Evolutionary conservation across 164 flowering plant species (phyloP).

Genomic region (Sextonia rubra): DNA sequence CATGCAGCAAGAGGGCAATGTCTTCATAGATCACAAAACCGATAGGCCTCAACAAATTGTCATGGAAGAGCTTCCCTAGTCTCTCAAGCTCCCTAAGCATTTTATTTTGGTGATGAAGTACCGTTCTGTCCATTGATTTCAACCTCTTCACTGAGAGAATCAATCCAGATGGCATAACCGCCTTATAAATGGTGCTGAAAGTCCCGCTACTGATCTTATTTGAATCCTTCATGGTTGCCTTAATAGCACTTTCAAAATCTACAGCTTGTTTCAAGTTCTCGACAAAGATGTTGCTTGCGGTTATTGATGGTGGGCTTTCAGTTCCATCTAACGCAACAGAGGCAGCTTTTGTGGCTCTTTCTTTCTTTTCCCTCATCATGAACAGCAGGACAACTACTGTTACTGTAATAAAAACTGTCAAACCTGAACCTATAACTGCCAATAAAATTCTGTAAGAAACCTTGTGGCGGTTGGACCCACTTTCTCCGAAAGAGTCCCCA

Average conservation of each 20-base stretch:
- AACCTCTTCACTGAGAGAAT: slow-evolving; percentile 67
- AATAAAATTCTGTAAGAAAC: slow-evolving; percentile 74
- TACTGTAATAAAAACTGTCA: slow-evolving; percentile 74
- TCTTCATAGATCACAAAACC: slow-evolving; percentile 90
- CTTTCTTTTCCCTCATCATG: slow-evolving; percentile 93
- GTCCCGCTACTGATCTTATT: slow-evolving; percentile 75
- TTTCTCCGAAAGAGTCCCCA: slow-evolving; percentile 29
- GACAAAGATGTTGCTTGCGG: slow-evolving; percentile 75
- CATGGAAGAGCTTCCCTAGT: slow-evolving; percentile 76
- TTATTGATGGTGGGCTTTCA: slow-evolving; percentile 44
- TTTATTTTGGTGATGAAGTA: slow-evolving; percentile 76
- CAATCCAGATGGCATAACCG: slow-evolving; percentile 95
- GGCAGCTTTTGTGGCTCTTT: slow-evolving; percentile 53
- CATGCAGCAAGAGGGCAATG: slow-evolving; percentile 72
- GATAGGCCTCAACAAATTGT: slow-evolving; percentile 68
- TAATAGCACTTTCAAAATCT: slow-evolving; percentile 81
- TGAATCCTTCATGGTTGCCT: slow-evolving; percentile 79
- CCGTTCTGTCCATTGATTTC: slow-evolving; percentile 79
- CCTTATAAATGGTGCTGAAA: slow-evolving; percentile 81
- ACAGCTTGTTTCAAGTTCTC: slow-evolving; percentile 86
- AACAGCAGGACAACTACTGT: slow-evolving; percentile 74
- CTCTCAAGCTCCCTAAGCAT: slow-evolving; percentile 94
- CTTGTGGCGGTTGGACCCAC: slow-evolving; percentile 44
- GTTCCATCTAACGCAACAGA: slow-evolving; percentile 34
- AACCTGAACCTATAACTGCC: slow-evolving; percentile 87